Base-by-base conservation (phyloP, 495 filamentous ascomycete species). In the Arthonia radiata region DNA sequence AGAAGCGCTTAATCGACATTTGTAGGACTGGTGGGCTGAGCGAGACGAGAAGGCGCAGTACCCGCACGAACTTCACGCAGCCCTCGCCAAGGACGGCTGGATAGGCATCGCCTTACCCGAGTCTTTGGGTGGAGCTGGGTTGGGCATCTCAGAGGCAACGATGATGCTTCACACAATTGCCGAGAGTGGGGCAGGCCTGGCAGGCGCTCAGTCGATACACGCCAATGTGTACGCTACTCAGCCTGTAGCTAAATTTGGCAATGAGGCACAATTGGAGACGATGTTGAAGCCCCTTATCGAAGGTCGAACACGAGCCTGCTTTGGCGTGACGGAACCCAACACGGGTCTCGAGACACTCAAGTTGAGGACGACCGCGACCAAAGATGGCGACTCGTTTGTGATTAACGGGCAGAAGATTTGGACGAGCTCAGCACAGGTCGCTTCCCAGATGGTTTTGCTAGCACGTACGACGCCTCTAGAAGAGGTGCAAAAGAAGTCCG, bases 151-250 rank as follows among this genome's bases (percentile, higher is more conserved):
- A 11, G 75, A 81, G 40, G 75, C 76, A 4, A 77, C 72, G 2
- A 74, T 79, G 63, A 77, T 82, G 71, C 59, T 82, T 53, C 75
- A 82, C 35, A 75, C 72, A 12, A 77, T 81, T 31, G 58, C 71
- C 12, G 72, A 78, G 48, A 65, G 63, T 16, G 73, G 74, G 4
- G 75, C 73, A 17, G 71, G 74, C 3, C 73, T 80, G 47, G 72
- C 72, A 4, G 75, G 75, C 4, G 72, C 77, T 0, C 72, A 81
- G 34, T 54, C 65, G 7, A 70, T 79, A 25, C 73, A 80, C 43
- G 73, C 72, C 23, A 73, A 67, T 24, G 71, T 81, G 10, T 78
- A 80, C 43, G 74, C 71, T 6, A 79, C 74, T 15, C 9, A 19
- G 41, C 74, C 73, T 19, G 51, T 79, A 6, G 65, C 69, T 9